Conservation (phyloP, 352 stramenopile species). For the Pythium aphanidermatum region DNA sequence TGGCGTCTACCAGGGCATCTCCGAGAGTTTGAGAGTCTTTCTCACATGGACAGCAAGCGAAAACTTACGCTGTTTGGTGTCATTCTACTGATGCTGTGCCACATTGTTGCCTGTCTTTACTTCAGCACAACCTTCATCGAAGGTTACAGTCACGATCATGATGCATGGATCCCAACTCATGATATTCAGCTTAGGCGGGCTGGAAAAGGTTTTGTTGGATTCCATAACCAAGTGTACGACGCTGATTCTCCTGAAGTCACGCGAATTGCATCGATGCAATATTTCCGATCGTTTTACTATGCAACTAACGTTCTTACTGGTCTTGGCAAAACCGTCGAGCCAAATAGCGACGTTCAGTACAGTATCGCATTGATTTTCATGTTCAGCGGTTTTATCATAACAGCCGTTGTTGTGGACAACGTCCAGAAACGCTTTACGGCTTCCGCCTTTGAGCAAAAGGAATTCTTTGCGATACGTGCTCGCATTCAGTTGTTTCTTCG, state of each 20-base stretch:
- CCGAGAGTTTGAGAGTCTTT: constrained; percentile 32
- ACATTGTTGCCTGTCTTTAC: constrained; percentile 45
- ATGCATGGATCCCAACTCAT: constrained; percentile 32
- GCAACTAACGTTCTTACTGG: constrained; percentile 31
- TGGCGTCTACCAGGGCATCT: not conserved
- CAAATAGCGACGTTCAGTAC: constrained; percentile 30
- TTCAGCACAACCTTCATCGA: constrained; percentile 33
- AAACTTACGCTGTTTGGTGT: constrained; percentile 37
- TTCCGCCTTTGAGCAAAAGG: constrained; percentile 43
- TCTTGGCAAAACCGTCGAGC: constrained; percentile 31
- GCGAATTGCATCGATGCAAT: constrained; percentile 25
- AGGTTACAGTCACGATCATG: constrained; percentile 25
- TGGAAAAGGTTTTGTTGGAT: constrained; percentile 10
- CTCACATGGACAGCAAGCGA: constrained; percentile 36
- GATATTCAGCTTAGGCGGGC: constrained; percentile 19
- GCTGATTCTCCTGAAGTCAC: constrained; percentile 12
- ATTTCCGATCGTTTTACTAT: constrained; percentile 32
- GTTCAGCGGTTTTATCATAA: constrained; percentile 45
- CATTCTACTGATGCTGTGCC: constrained; percentile 44
- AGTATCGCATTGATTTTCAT: constrained; percentile 37
- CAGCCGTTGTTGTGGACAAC: constrained; percentile 41
- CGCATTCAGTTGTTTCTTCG: constrained; percentile 42
- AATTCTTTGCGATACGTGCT: constrained; percentile 35
- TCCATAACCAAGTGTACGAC: constrained; percentile 7
- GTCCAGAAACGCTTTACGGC: constrained; percentile 47